Percentiles rank a stretch among this genome's conserved stretches.
phyloP scores from a whole-genome alignment of 2,329 filamentous ascomycete species.

The Claviceps fusiformis region DNA sequence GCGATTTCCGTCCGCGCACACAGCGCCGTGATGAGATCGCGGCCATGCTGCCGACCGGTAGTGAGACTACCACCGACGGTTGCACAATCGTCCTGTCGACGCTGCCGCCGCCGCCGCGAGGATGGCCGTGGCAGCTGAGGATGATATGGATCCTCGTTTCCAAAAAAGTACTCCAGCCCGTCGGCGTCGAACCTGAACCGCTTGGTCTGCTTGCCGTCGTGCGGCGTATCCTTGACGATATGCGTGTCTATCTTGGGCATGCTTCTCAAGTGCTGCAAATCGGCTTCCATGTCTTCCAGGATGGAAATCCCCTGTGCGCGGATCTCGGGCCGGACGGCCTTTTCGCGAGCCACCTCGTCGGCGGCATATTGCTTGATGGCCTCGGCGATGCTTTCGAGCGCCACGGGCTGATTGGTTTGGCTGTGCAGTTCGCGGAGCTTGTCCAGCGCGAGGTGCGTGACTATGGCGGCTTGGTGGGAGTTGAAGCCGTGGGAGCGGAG shows the following conservation, averaged over 20 bases:
- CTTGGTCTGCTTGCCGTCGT: constrained; percentile 10
- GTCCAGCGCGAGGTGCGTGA: constrained; percentile 11
- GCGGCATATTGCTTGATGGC: constrained; percentile 11
- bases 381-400: constrained; percentile 9
- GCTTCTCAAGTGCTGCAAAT: constrained; percentile 2
- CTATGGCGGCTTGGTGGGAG: constrained; percentile 10
- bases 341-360: constrained; percentile 8
- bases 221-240: constrained; percentile 5
- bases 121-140: no score
- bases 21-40: constrained; percentile 31
- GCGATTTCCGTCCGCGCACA: constrained; percentile 36
- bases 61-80: neutral
- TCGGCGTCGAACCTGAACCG: constrained; percentile 17
- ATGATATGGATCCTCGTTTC: constrained; percentile 17
- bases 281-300: constrained; percentile 7
- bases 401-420: constrained; percentile 5
- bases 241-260: neutral
- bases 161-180: constrained; percentile 16
- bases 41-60: constrained; percentile 12
- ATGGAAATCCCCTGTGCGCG: constrained; percentile 5
- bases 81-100: neutral
- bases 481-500: constrained; percentile 10
- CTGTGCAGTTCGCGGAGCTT: constrained; percentile 9
- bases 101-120: neutral
- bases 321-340: constrained; percentile 1